Percentiles rank a stretch among this genome's conserved stretches.
Evolutionary conservation across 2,329 filamentous ascomycete species (phyloP).

Genomic region (Pyrenophora tritici-repentis): DNA sequence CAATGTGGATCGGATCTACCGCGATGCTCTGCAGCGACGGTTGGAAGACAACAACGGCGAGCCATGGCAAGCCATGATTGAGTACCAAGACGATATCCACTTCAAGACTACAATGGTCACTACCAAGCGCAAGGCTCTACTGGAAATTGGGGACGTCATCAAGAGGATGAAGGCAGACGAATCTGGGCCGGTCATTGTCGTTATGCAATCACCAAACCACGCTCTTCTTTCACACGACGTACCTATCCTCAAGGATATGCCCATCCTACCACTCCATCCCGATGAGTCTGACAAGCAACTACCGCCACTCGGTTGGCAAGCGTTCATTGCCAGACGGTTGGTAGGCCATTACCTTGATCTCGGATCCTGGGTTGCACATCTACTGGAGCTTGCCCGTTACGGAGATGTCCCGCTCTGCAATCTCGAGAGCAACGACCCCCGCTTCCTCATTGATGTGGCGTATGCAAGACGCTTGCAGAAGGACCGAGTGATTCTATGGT

Average conservation of each 20-base stretch:
- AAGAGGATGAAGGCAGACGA: conserved; percentile 92
- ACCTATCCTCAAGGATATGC: conserved; percentile 81
- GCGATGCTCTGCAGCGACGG: conserved; percentile 71
- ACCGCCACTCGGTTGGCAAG: conserved; percentile 92
- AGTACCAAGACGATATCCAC: conserved; percentile 82
- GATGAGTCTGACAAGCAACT: conserved; percentile 84
- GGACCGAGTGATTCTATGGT: conserved; percentile 95
- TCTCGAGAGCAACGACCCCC: conserved; percentile 88
- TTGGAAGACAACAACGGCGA: conserved; percentile 69
- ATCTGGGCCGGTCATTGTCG: conserved; percentile 75
- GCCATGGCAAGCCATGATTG: conserved; percentile 78
- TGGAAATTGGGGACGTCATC: conserved; percentile 84
- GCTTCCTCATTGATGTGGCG: conserved; percentile 92
- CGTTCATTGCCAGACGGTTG: conserved; percentile 81
- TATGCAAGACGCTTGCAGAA: conserved; percentile 89
- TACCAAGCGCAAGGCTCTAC: conserved; percentile 83
- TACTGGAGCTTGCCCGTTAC: conserved; percentile 85
- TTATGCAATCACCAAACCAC: conserved; percentile 87
- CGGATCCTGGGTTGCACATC: conserved; percentile 88
- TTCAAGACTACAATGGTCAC: conserved; percentile 90
- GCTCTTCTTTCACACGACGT: conserved; percentile 83
- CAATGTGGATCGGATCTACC: conserved; percentile 87
- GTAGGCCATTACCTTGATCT: conserved; percentile 90
- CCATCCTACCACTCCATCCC: conserved; percentile 78
- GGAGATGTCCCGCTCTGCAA: conserved; percentile 96